Conservation (phyloP, 2,329 filamentous ascomycete genomes). For the Talaromyces sp. region DNA sequence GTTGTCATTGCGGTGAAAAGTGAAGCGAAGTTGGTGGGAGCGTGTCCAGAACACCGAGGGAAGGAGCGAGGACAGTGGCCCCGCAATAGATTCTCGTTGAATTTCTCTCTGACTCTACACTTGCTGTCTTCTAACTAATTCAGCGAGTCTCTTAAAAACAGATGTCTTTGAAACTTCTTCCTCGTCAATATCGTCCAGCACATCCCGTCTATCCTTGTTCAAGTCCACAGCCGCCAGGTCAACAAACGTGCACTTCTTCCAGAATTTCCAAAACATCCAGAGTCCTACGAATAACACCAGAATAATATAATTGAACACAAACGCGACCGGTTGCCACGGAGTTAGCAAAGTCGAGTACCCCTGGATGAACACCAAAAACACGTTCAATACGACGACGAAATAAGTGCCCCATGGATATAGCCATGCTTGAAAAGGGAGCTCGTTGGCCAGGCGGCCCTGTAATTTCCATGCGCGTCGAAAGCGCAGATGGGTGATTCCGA, state of each 20-base stretch:
- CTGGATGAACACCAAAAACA: slow-evolving; percentile 9
- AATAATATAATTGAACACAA: slow-evolving; percentile 11
- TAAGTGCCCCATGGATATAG: slow-evolving; percentile 8
- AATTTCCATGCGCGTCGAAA: slow-evolving; percentile 10
- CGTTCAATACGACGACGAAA: slow-evolving; percentile 5
- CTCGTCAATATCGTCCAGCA: not conserved
- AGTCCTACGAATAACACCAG: slow-evolving; percentile 8
- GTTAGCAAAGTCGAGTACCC: slow-evolving; percentile 5
- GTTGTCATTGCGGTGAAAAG: too few relatives aligned
- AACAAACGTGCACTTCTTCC: slow-evolving; percentile 6
- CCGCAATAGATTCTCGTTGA: not conserved
- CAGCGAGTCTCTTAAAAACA: not conserved
- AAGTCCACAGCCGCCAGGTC: slow-evolving; percentile 7
- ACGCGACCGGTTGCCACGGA: slow-evolving; percentile 8
- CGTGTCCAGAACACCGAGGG: too few relatives aligned
- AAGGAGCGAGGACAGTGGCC: not conserved
- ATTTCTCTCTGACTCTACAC: not conserved
- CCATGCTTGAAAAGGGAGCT: slow-evolving; percentile 7
- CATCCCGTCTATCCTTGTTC: slow-evolving; percentile 2
- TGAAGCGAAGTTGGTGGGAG: too few relatives aligned
- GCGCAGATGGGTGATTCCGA: slow-evolving; percentile 7
- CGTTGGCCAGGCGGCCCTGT: slow-evolving; percentile 2
- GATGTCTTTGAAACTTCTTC: not conserved
- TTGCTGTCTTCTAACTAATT: not conserved
- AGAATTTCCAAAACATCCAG: slow-evolving; percentile 5